Evolutionary conservation across 2,329 filamentous ascomycete species (phyloP).

Genomic region (Diaporthe sp.): DNA sequence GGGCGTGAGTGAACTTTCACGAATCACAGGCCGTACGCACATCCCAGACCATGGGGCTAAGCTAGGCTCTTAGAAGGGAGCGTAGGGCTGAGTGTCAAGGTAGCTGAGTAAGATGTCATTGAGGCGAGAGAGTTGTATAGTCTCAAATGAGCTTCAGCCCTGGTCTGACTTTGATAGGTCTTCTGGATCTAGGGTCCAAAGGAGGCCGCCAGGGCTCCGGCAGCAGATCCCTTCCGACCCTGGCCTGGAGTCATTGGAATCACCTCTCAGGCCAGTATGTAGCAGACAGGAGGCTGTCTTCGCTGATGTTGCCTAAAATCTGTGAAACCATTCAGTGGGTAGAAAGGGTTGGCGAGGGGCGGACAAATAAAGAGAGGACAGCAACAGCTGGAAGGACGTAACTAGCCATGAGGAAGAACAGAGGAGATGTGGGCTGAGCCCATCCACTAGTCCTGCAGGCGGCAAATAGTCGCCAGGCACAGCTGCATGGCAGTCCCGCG

Average conservation of each 20-base stretch:
- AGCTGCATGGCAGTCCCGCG: background rate
- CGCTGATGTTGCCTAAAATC: background rate
- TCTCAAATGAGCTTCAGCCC: background rate
- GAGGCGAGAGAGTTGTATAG: background rate
- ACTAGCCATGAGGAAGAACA: background rate
- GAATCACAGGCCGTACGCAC: background rate
- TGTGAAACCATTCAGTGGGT: background rate
- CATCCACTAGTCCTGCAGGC: background rate
- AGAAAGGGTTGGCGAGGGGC: too few relatives aligned
- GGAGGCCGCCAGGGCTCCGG: background rate
- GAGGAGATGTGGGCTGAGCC: background rate
- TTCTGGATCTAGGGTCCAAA: background rate
- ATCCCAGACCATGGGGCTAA: background rate
- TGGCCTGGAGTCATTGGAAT: too few relatives aligned
- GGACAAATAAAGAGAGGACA: background rate
- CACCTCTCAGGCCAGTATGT: too few relatives aligned
- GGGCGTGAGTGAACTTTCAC: background rate
- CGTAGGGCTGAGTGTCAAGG: background rate
- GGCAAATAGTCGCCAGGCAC: background rate
- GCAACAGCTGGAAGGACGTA: background rate
- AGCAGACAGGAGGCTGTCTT: too few relatives aligned
- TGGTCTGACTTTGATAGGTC: background rate
- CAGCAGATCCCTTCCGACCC: background rate
- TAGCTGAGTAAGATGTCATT: background rate
- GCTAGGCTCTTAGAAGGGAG: background rate